Conservation (phyloP, 768 basidiomycete genomes). For the Boletus vermiculosoides region DNA sequence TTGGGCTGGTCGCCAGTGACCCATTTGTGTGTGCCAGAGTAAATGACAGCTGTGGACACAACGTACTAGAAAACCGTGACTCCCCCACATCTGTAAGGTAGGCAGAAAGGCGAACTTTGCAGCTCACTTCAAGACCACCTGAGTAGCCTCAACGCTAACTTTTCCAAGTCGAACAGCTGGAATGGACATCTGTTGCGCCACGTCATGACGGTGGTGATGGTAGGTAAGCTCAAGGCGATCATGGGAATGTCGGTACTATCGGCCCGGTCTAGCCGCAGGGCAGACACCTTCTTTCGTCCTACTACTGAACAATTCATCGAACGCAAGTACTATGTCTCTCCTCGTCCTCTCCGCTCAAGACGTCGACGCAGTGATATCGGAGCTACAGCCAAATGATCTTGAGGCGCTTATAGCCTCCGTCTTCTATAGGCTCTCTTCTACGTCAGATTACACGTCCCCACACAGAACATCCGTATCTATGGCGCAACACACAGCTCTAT, state of each 20-base stretch:
- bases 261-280: not conserved
- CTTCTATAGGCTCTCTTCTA: constrained; percentile 49
- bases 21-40: too few relatives aligned
- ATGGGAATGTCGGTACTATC: not conserved
- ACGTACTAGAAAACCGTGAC: too few relatives aligned
- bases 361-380: constrained; percentile 48
- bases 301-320: not conserved
- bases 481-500: constrained; percentile 58
- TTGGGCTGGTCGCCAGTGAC: too few relatives aligned
- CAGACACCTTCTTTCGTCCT: not conserved
- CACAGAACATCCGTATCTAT: constrained; percentile 58
- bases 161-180: not conserved
- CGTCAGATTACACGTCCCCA: constrained; percentile 38
- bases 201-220: not conserved
- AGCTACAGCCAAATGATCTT: constrained; percentile 45
- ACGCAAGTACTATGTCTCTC: constrained; percentile 39
- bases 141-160: too few relatives aligned
- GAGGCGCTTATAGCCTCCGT: constrained; percentile 57
- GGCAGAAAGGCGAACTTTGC: too few relatives aligned
- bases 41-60: too few relatives aligned
- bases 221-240: too few relatives aligned
- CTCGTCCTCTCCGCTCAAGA: constrained; percentile 62
- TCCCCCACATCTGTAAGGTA: too few relatives aligned
- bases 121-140: too few relatives aligned
- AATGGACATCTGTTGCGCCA: not conserved